Percentiles rank a stretch among this genome's conserved stretches.
These are phyloP conservation scores for Aspergillus intermedius DNA, from an alignment of 2,329 filamentous ascomycete species.

Conservation along the genomic window DNA sequence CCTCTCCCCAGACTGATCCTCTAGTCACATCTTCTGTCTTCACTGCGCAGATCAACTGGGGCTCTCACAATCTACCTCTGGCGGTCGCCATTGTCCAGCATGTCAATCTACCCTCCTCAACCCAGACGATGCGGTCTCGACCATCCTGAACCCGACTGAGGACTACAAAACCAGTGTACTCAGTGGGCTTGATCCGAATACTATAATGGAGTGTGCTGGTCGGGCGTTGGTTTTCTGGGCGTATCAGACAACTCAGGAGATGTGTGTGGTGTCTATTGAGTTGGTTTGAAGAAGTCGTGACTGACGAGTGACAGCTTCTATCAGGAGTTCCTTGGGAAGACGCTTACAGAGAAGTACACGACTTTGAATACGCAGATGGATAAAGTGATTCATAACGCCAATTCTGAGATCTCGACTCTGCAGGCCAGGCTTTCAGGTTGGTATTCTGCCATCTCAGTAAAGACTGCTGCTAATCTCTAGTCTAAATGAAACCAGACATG, in stretches of 20 bases:
- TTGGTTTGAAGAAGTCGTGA: background rate
- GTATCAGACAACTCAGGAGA: conserved; percentile 78
- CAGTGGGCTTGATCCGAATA: conserved; percentile 70
- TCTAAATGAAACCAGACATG: conserved; percentile 39
- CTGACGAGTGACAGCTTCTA: conserved; percentile 53
- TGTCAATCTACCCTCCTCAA: conserved; percentile 63
- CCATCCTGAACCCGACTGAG: conserved; percentile 69
- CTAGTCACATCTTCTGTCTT: conserved; percentile 77
- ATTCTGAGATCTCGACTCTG: conserved; percentile 61
- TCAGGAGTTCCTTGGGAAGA: conserved; percentile 67
- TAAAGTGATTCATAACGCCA: conserved; percentile 67
- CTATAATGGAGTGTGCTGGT: conserved; percentile 81
- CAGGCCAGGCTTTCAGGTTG: conserved; percentile 59
- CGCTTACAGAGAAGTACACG: conserved; percentile 64
- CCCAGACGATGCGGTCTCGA: conserved; percentile 67
- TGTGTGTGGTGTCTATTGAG: conserved; percentile 45
- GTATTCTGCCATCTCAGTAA: background rate
- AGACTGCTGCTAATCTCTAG: too few species aligned
- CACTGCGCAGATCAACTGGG: conserved; percentile 62
- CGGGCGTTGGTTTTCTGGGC: conserved; percentile 77
- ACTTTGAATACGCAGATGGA: conserved; percentile 61
- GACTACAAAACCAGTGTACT: conserved; percentile 85
- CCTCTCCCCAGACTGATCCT: conserved; percentile 5
- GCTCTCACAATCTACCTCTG: conserved; percentile 51
- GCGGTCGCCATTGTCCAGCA: conserved; percentile 62